Percentiles rank a stretch among this genome's conserved stretches.
phyloP scores from a whole-genome alignment of 73 alveolate species.

The Uronychia binucleata region DNA sequence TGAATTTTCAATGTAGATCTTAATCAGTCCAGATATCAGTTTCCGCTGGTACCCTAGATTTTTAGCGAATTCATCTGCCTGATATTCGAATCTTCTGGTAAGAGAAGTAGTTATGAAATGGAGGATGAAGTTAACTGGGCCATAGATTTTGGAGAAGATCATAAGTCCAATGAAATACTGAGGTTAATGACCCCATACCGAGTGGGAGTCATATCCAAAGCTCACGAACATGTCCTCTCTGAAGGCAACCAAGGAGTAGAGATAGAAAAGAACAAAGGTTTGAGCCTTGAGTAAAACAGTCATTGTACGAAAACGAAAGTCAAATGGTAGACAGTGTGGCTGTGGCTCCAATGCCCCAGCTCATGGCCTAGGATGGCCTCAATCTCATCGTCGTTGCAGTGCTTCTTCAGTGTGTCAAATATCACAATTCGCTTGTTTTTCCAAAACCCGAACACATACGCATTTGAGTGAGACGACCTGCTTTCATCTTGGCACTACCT shows the following conservation, averaged over 20 bases:
- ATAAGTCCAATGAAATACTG: constrained; percentile 74
- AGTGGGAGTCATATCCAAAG: constrained; percentile 85
- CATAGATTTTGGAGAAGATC: constrained; percentile 60
- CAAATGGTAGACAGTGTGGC: constrained; percentile 69
- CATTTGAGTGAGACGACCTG: constrained; percentile 94
- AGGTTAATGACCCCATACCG: constrained; percentile 35
- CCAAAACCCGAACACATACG: constrained; percentile 93
- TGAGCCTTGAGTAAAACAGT: constrained; percentile 19
- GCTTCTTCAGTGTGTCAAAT: constrained; percentile 86
- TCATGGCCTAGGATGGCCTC: constrained; percentile 95
- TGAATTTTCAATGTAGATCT: constrained; percentile 44
- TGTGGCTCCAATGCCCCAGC: constrained; percentile 95
- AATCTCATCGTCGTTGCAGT: constrained; percentile 78
- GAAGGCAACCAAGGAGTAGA: constrained; percentile 52
- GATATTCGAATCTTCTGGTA: constrained; percentile 51
- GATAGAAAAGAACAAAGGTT: constrained; percentile 62
- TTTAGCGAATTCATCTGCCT: constrained; percentile 55
- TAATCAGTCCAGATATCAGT: constrained; percentile 34
- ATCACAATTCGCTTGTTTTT: constrained; percentile 91
- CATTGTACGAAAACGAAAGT: constrained; percentile 27
- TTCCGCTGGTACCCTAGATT: constrained; percentile 15
- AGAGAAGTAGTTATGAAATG: constrained; percentile 22
- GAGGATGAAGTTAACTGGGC: constrained; percentile 59
- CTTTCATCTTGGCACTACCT: neutral
- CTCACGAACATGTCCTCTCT: constrained; percentile 66